phyloP scores from a whole-genome alignment of 306 rosid genomes.

The Comarum palustre region DNA sequence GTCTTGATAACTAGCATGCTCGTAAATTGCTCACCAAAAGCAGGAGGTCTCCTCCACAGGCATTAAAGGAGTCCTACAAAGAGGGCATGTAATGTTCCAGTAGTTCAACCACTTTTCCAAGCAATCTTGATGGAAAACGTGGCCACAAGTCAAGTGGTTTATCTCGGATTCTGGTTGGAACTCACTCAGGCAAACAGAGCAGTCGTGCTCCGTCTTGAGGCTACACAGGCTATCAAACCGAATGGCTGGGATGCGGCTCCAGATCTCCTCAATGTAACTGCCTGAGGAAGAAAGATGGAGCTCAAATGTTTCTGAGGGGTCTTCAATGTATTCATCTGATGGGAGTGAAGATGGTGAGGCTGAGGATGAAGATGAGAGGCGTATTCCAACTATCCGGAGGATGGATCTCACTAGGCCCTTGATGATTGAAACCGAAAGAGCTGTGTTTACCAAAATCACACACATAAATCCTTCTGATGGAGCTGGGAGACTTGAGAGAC shows the following conservation, averaged over 20 bases:
- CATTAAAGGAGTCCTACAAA: conserved; percentile 78
- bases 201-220: conserved; percentile 52
- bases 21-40: conserved; percentile 44
- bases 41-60: conserved; percentile 58
- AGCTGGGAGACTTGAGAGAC: conserved; percentile 90
- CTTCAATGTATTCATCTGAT: conserved; percentile 38
- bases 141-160: conserved; percentile 73
- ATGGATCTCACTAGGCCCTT: conserved; percentile 70
- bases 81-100: conserved; percentile 94
- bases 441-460: conserved; percentile 65
- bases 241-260: conserved; percentile 50
- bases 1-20: conserved; percentile 27
- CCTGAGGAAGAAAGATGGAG: conserved; percentile 37
- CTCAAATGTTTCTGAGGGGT: conserved; percentile 46
- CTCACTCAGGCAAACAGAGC: conserved; percentile 69
- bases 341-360: conserved; percentile 29
- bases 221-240: conserved; percentile 43
- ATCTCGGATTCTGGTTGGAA: conserved; percentile 76
- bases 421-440: conserved; percentile 65
- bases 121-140: conserved; percentile 75
- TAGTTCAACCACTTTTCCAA: conserved; percentile 87
- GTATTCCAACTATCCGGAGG: conserved; percentile 64
- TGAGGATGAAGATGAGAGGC: conserved; percentile 46
- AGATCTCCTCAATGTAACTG: conserved; percentile 53
- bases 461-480: conserved; percentile 87